Evolutionary conservation across 2,329 filamentous ascomycete genomes (phyloP).

Genomic region (Hysterium pulicare): DNA sequence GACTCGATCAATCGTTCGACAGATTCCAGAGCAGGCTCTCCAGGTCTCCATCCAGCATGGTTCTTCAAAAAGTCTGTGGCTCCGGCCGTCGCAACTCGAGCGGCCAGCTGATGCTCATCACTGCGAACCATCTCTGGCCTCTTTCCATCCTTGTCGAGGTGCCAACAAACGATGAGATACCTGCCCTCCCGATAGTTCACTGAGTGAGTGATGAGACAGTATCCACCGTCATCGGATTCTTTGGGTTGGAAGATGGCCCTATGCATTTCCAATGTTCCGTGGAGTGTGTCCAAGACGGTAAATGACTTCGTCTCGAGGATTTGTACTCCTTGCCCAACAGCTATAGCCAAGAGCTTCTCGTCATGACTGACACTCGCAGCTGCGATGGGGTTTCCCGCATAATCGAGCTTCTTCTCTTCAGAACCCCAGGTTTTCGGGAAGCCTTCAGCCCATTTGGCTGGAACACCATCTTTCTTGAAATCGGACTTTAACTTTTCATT

Average conservation of each 20-base stretch:
- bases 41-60: neutral
- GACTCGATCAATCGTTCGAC: no score
- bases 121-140: neutral
- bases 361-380: neutral
- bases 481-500: slow-evolving; percentile 7
- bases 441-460: slow-evolving; percentile 8
- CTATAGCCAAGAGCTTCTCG: neutral
- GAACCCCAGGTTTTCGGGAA: slow-evolving; percentile 10
- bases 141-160: neutral
- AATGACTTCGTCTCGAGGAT: no score
- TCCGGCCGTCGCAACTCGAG: neutral
- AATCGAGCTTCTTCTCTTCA: no score
- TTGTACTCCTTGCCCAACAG: no score
- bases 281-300: neutral
- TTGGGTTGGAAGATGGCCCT: neutral
- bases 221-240: neutral
- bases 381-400: neutral
- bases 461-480: slow-evolving; percentile 8
- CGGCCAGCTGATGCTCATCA: neutral
- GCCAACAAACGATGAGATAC: neutral
- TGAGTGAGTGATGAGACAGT: neutral
- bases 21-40: neutral
- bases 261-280: neutral
- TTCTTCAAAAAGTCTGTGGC: neutral
- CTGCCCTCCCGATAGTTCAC: neutral